These are phyloP conservation scores for Candida schatavii DNA, from an alignment of 805 yeast species.

Conservation along the genomic window DNA sequence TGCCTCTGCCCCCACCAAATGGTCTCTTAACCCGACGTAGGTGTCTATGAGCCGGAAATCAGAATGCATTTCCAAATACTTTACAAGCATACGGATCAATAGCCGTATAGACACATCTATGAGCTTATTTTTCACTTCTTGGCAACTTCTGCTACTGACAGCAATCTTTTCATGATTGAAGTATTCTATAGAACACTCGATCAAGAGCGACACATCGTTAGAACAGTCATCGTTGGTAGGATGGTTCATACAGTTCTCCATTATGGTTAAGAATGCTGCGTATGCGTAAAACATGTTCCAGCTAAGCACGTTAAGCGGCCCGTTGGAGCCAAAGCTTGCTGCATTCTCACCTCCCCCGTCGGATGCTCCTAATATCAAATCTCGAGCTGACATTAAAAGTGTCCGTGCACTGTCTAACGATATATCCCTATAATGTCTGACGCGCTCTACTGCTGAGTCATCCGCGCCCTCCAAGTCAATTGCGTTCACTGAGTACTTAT, in stretches of 20 bases:
- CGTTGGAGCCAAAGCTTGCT: constrained; percentile 3
- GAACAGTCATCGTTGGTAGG: constrained; percentile 15
- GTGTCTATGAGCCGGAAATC: background rate
- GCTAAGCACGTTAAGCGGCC: constrained; percentile 9
- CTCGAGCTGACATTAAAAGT: constrained; percentile 12
- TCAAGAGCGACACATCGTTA: constrained; percentile 18
- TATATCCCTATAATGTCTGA: constrained; percentile 9
- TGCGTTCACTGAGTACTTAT: constrained; percentile 10
- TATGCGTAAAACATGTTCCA: constrained; percentile 15
- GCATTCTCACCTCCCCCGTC: background rate
- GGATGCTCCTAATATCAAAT: background rate
- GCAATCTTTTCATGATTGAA: constrained; percentile 8
- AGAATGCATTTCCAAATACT: background rate
- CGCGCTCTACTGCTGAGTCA: background rate
- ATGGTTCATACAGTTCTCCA: constrained; percentile 15
- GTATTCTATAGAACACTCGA: constrained; percentile 17
- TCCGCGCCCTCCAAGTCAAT: background rate
- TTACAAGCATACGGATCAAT: background rate
- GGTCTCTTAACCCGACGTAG: background rate
- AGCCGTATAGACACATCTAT: background rate
- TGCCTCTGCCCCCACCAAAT: constrained; percentile 1
- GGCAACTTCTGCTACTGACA: background rate
- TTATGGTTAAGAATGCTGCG: constrained; percentile 16
- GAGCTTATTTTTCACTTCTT: background rate
- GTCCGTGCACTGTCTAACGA: constrained; percentile 18